Evolutionary conservation across 2,329 filamentous ascomycete genomes (phyloP), one percentile per base, ranked within the genome.

Genomic region (Trichoderma pleuroti): DNA sequence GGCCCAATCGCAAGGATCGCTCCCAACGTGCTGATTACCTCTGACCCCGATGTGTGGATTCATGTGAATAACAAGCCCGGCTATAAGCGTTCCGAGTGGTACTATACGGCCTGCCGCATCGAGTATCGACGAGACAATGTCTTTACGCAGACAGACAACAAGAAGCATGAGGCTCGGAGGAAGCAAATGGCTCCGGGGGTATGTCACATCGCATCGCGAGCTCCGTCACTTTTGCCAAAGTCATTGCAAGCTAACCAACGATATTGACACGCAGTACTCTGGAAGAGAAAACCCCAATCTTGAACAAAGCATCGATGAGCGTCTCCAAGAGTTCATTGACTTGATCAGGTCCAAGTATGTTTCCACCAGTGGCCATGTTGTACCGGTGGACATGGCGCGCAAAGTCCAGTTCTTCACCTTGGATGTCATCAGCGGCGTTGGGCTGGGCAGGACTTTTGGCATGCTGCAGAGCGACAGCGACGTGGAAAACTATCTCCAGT

Each of bases 101-200:
- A 80, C 70, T 82, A 81, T 26, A 81, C 84, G 49, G 81, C 81
- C 4, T 79, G 82, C 54, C 82, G 83, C 4, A 80, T 87, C 30
- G 84, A 88, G 71, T 81, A 84, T 5, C 82, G 82, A 0, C 78
- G 80, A 5, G 84, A 88, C 74, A 87, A 86, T 68, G 79, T 88
- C 39, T 87, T 89, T 71, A 84, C 81, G 2, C 81, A 86, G 73
- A 82, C 82, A 5, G 80, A 88, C 70, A 84, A 83, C 54, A 80
- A 80, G 6, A 81, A 81, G 54, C 87, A 89, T 72, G 77, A 81
- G 2, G 72, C 74, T 21, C 75, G 84, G 42, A 79, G 84, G 24
- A 84, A 83, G 73, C 84, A 86, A 72, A 84, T 88, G 80, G 81
- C 83, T 4, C 80, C 84, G 2, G 87, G 85, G 1, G 86, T 85